These are phyloP conservation scores for Ananas comosus DNA, from an alignment of 176 grass and related monocot genomes.

Conservation along the genomic window DNA sequence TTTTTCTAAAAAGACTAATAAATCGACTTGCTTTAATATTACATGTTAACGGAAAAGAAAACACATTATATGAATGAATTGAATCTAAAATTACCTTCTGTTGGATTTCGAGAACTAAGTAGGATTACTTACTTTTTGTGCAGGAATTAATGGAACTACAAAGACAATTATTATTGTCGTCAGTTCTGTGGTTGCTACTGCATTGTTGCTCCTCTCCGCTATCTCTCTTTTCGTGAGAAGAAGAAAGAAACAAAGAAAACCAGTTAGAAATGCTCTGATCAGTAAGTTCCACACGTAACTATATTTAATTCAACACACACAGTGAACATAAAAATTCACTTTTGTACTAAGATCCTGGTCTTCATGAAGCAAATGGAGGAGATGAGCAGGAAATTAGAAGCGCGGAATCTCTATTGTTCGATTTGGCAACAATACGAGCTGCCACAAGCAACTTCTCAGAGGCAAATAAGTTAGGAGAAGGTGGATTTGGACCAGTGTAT, in stretches of 20 bases:
- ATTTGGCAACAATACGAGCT: conserved; percentile 23
- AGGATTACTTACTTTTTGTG: neutral
- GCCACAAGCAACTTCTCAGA: conserved; percentile 52
- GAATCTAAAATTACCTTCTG: neutral
- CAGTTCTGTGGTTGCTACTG: neutral
- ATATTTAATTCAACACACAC: neutral
- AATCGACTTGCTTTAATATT: neutral
- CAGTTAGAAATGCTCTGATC: neutral
- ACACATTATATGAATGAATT: no score
- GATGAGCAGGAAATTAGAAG: conserved; percentile 19
- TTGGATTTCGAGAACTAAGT: neutral
- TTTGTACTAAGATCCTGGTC: neutral
- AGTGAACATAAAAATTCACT: neutral
- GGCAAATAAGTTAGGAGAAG: conserved; percentile 44
- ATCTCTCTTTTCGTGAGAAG: conserved; percentile 5
- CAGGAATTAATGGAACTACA: neutral
- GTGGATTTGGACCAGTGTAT: conserved; percentile 54
- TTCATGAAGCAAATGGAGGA: neutral
- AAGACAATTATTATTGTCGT: conserved; percentile 16
- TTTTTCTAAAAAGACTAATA: no score
- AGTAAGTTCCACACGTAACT: neutral
- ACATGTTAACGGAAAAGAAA: neutral
- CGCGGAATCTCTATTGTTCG: conserved; percentile 20
- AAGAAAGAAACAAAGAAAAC: neutral
- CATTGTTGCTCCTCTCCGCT: conserved; percentile 23